Evolutionary conservation across 2,329 filamentous ascomycete genomes (phyloP), one percentile per base, ranked within the genome.

Genomic region (Colletotrichum abscissum): DNA sequence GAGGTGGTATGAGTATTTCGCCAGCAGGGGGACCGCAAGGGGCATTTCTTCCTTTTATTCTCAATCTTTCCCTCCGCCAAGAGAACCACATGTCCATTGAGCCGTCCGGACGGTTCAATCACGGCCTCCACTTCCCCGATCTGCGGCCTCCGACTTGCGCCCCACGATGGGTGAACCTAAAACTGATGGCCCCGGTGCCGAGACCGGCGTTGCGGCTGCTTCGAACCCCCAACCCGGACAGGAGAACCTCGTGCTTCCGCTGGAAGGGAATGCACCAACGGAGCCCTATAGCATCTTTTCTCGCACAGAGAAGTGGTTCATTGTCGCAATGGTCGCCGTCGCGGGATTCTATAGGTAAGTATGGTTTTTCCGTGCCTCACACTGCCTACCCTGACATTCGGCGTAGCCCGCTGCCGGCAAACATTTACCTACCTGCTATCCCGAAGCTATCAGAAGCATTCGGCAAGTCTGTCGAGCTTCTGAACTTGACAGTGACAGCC

Each of bases 361-460:
- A 26, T 1, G 0, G 1, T 12, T 1, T 19, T 12, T 14, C 19
- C 19, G n/a, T 8, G 9, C 5, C 9, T 4, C 7, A 5, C 5
- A 24, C 1, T 16, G 14, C 35, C 11, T 28, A 46, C 2, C 11
- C 22, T 19, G 35, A 9, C 11, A 46, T 35, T 67, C 60, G 24
- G 22, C 22, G 19, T 12, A 81, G 80, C 28, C 80, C 80, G 19
- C 63, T 82, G 35, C 80, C 80, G 0, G 80, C 80, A 30, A 82
- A 81, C 73, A 81, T 82, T 28, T 82, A 82, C 59, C 79, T 82
- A 33, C 81, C 80, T 1, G 79, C 79, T 4, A 78, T 82, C 3
- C 80, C 80, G 0, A 76, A 76, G 5, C 66, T 82, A 8, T 70
- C 78, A 3, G 55, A 63, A 0, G 80, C 76, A n/a, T 81, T 82